phyloP scores from a whole-genome alignment of 176 grass and related monocot genomes.

The Eremochloa ophiuroides region DNA sequence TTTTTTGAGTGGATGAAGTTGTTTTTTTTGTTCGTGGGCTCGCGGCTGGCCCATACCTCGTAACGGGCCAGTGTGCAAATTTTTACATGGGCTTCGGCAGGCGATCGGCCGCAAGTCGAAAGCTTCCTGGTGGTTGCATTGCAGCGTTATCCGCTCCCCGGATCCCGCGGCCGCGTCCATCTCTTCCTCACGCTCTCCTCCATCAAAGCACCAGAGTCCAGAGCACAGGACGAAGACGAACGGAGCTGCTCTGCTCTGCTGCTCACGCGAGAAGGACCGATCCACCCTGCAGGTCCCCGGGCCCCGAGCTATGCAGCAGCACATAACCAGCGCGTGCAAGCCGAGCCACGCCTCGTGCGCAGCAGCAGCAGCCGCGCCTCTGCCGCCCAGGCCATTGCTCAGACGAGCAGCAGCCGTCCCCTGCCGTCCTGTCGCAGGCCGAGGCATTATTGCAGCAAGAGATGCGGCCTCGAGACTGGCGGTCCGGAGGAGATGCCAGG shows the following conservation, averaged over 20 bases:
- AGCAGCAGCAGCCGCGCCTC: neutral
- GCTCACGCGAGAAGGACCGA: neutral
- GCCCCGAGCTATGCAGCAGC: neutral
- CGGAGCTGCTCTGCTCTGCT: neutral
- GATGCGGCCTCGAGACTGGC: neutral
- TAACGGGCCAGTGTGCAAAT: no score
- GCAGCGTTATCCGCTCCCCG: neutral
- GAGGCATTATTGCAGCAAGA: neutral
- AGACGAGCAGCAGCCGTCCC: neutral
- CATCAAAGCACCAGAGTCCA: neutral
- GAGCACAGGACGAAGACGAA: neutral
- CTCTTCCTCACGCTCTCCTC: neutral
- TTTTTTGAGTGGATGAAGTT: no score
- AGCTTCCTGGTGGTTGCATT: no score
- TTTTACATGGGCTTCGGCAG: no score
- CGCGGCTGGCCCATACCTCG: no score
- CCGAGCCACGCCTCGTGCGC: neutral
- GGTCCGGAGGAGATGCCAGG: slow-evolving; percentile 28
- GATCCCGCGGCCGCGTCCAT: neutral
- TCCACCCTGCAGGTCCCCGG: neutral
- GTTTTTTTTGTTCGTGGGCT: no score
- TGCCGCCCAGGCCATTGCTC: neutral
- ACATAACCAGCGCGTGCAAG: slow-evolving; percentile 13
- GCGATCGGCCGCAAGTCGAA: no score
- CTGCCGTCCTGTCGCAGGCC: neutral